Evolutionary conservation across 495 filamentous ascomycete genomes (phyloP).

Genomic region (Sabuloglossum arenarium): DNA sequence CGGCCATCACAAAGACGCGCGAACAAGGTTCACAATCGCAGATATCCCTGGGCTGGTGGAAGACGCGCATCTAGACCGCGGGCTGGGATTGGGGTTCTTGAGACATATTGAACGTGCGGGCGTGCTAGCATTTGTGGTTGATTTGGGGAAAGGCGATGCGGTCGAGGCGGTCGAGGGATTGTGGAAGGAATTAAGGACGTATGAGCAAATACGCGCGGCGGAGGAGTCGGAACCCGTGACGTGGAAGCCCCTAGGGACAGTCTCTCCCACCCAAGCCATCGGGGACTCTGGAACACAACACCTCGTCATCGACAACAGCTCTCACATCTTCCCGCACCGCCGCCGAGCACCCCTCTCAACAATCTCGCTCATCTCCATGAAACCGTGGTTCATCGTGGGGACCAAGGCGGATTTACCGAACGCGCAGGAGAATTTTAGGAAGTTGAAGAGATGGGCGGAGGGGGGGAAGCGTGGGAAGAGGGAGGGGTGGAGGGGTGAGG

Average conservation of each 20-base stretch:
- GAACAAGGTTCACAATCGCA: constrained; percentile 75
- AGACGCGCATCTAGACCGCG: constrained; percentile 79
- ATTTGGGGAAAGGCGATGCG: constrained; percentile 62
- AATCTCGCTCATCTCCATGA: constrained; percentile 50
- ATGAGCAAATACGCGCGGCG: constrained; percentile 45
- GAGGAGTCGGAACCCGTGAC: not conserved
- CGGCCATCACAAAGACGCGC: constrained; percentile 19
- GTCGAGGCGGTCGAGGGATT: constrained; percentile 54
- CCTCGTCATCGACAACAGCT: not conserved
- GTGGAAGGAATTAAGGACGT: constrained; percentile 77
- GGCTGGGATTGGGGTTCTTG: constrained; percentile 77
- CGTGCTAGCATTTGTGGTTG: constrained; percentile 82
- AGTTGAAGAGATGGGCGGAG: constrained; percentile 44
- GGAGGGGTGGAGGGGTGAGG: constrained; percentile 34
- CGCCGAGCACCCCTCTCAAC: too few relatives aligned
- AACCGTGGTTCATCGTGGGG: constrained; percentile 94
- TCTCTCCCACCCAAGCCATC: too few relatives aligned
- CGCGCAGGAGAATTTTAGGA: constrained; percentile 56
- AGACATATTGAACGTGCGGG: constrained; percentile 86
- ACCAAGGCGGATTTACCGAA: constrained; percentile 77
- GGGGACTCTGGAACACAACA: not conserved
- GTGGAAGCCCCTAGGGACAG: too few relatives aligned
- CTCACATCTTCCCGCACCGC: too few relatives aligned
- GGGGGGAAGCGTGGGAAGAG: constrained; percentile 25
- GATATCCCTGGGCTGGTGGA: constrained; percentile 89